Percentiles rank a stretch among this genome's conserved stretches.
Conservation (phyloP, 345 rosid species). For the Clausena lansium region DNA sequence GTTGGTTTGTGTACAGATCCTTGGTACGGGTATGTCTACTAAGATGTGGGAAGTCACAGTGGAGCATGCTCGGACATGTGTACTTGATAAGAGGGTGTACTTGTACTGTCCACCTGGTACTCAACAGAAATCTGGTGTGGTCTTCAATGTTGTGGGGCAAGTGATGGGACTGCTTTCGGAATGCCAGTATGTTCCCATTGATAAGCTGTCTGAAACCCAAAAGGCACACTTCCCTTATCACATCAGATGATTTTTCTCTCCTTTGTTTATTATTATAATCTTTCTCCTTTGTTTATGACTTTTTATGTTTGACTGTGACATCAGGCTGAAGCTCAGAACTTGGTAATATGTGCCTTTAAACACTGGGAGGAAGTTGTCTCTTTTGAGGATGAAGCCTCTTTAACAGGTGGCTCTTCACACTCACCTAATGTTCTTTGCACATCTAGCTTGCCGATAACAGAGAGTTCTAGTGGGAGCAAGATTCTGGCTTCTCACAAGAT, state of each 20-base stretch:
- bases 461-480: slow-evolving; percentile 39
- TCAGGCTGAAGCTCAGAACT: slow-evolving; percentile 69
- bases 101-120: slow-evolving; percentile 56
- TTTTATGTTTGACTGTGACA: slow-evolving; percentile 18
- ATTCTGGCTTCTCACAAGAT: slow-evolving; percentile 40
- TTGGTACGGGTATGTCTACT: slow-evolving; percentile 97
- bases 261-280: background rate
- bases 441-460: slow-evolving; percentile 40
- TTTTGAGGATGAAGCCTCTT: slow-evolving; percentile 60
- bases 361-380: slow-evolving; percentile 60
- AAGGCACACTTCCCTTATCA: slow-evolving; percentile 51
- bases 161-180: slow-evolving; percentile 74
- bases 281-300: slow-evolving; percentile 17
- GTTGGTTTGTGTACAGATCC: slow-evolving; percentile 52
- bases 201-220: slow-evolving; percentile 75
- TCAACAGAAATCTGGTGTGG: slow-evolving; percentile 73
- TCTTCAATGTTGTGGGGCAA: slow-evolving; percentile 90
- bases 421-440: slow-evolving; percentile 30
- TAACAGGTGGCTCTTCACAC: slow-evolving; percentile 39
- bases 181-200: slow-evolving; percentile 56
- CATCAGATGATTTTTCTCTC: background rate
- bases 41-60: slow-evolving; percentile 97
- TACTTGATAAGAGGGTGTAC: slow-evolving; percentile 62
- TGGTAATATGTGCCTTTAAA: slow-evolving; percentile 67
- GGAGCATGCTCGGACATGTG: slow-evolving; percentile 86